A percentile compares a stretch with the other conserved stretches of the same genome.
Conservation (phyloP, 2,329 filamentous ascomycete species). For the Botrytis pseudocinerea region DNA sequence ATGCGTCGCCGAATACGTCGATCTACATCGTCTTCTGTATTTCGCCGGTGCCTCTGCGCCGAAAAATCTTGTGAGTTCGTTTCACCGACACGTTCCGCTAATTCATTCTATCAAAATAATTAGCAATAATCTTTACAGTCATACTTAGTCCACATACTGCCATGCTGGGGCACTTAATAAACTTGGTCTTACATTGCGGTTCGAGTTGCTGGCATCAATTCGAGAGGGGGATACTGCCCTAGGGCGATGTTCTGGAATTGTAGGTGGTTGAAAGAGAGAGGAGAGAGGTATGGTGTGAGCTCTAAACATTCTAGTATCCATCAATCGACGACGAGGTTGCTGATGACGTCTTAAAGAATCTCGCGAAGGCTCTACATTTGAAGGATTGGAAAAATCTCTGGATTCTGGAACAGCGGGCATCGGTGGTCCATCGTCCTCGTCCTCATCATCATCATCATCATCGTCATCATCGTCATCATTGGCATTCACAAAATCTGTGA, state of each 20-base stretch:
- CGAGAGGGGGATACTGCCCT: conserved; percentile 16
- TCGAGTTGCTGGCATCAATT: background rate
- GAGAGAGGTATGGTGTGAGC: conserved; percentile 34
- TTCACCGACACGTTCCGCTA: background rate
- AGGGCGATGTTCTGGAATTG: background rate
- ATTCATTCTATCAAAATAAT: background rate
- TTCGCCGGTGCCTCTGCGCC: background rate
- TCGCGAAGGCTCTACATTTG: conserved; percentile 22
- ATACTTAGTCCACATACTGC: background rate
- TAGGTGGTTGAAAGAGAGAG: conserved; percentile 25
- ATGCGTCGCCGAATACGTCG: too few relatives aligned
- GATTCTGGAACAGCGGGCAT: conserved; percentile 40
- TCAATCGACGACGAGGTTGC: conserved; percentile 22
- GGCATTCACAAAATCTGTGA: background rate
- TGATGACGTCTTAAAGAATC: conserved; percentile 30
- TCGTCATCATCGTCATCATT: background rate
- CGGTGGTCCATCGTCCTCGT: conserved; percentile 31
- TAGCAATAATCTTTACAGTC: background rate
- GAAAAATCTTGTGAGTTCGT: background rate
- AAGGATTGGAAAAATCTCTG: conserved; percentile 23
- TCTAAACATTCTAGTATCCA: conserved; percentile 29
- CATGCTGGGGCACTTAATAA: background rate
- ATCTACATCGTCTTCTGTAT: background rate
- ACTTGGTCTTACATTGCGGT: background rate
- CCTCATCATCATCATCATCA: background rate